Percentiles rank a stretch among this genome's conserved stretches.
Evolutionary conservation across 1,284 basidiomycete species (phyloP).

Genomic region (Erythrobasidium hasegawianum): DNA sequence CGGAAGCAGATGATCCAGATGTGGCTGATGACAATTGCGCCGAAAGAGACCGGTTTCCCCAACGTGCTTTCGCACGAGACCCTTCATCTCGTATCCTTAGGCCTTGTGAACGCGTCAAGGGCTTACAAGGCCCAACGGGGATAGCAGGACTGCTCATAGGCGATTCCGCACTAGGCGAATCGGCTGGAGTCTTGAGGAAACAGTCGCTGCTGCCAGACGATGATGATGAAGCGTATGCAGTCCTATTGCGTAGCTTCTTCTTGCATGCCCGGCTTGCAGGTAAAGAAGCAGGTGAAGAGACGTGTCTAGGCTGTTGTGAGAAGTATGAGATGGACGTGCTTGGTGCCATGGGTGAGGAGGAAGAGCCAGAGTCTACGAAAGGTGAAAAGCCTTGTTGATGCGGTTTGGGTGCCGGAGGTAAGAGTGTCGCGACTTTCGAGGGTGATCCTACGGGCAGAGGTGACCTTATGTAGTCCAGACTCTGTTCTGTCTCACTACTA

Average conservation of each 20-base stretch:
- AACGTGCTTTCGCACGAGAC: background rate
- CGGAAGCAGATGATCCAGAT: background rate
- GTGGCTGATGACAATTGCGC: background rate
- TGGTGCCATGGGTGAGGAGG: background rate
- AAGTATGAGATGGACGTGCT: no score
- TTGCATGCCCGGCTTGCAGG: no score
- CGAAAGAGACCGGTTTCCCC: background rate
- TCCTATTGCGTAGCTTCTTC: no score
- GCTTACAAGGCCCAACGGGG: background rate
- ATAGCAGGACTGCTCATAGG: no score
- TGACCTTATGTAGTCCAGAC: background rate
- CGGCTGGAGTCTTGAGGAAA: no score
- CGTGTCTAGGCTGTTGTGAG: no score
- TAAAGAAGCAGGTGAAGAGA: no score
- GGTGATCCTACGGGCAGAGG: background rate
- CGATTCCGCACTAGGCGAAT: no score
- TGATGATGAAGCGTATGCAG: no score
- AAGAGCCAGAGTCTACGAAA: constrained; percentile 18
- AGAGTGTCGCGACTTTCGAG: background rate
- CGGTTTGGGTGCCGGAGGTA: constrained; percentile 29
- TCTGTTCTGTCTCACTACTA: background rate
- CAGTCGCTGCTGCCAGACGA: no score
- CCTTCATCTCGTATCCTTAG: constrained; percentile 31
- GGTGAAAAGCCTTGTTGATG: constrained; percentile 34
- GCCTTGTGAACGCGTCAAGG: constrained; percentile 29